Percentiles rank a stretch among this genome's conserved stretches.
Conservation (phyloP, 306 rosid species). For the Malus sieversii region DNA sequence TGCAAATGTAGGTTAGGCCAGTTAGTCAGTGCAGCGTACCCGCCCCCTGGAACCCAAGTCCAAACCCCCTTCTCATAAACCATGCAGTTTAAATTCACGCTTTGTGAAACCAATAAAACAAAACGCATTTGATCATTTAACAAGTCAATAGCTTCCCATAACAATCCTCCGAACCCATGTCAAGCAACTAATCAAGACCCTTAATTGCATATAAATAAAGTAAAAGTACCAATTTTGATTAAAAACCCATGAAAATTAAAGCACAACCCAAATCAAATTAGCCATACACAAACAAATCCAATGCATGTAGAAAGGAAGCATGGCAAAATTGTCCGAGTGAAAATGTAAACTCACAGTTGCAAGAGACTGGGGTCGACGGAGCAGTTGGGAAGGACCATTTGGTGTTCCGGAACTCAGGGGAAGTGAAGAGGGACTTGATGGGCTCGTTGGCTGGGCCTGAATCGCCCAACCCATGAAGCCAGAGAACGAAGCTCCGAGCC, state of each 20-base stretch:
- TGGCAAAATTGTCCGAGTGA: background rate
- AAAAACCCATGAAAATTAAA: background rate
- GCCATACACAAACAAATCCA: too few relatives aligned
- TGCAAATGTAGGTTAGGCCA: too few relatives aligned
- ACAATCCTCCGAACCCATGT: background rate
- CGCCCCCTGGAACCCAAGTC: background rate
- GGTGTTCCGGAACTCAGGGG: slow-evolving; percentile 52
- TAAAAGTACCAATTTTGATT: background rate
- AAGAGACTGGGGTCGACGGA: slow-evolving; percentile 68
- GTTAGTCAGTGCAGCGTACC: too few relatives aligned
- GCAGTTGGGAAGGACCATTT: slow-evolving; percentile 87
- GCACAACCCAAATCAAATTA: background rate
- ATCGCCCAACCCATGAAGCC: slow-evolving; percentile 89
- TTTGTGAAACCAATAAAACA: too few relatives aligned
- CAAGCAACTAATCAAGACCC: background rate
- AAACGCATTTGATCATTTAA: background rate
- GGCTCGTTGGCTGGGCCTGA: slow-evolving; percentile 94
- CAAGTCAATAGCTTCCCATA: background rate
- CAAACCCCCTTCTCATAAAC: background rate
- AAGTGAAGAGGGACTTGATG: slow-evolving; percentile 66
- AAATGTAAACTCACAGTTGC: slow-evolving; percentile 48
- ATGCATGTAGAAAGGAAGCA: background rate
- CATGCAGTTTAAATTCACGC: background rate
- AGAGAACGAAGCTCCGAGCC: slow-evolving; percentile 59
- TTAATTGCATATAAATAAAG: background rate